Conservation (phyloP, 2,329 filamentous ascomycete species). For the Huntiella abstrusa region DNA sequence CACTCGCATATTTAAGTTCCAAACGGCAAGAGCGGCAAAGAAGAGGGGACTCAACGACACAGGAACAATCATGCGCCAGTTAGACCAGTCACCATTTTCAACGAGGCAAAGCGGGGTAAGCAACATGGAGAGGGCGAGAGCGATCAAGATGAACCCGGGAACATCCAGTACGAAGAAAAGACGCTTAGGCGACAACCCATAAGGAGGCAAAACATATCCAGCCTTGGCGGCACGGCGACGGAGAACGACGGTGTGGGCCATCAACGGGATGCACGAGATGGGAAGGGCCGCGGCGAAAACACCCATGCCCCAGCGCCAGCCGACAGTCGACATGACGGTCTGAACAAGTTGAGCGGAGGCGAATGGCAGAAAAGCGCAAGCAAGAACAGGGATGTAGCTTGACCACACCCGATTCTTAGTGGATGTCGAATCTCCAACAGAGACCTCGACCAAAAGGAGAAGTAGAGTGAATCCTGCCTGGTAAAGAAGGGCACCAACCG, state of each 20-base stretch:
- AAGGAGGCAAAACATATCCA: slow-evolving; percentile 26
- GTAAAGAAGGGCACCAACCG: slow-evolving; percentile 39
- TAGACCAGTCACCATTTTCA: background rate
- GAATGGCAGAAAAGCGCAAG: slow-evolving; percentile 47
- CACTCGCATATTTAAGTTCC: slow-evolving; percentile 25
- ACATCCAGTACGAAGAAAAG: slow-evolving; percentile 27
- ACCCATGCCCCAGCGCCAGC: slow-evolving; percentile 30
- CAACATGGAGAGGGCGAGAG: no score
- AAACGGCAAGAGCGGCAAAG: slow-evolving; percentile 30
- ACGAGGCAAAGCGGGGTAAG: no score
- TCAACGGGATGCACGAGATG: no score
- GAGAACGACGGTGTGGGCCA: slow-evolving; percentile 18
- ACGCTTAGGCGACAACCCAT: slow-evolving; percentile 26
- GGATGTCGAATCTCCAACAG: slow-evolving; percentile 45
- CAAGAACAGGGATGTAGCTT: slow-evolving; percentile 40
- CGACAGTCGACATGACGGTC: slow-evolving; percentile 44
- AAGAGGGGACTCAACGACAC: slow-evolving; percentile 26
- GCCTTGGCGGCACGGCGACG: slow-evolving; percentile 28
- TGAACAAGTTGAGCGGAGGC: slow-evolving; percentile 36
- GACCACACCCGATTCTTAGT: slow-evolving; percentile 43
- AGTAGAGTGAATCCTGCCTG: slow-evolving; percentile 45
- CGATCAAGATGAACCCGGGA: slow-evolving; percentile 16
- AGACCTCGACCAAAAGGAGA: slow-evolving; percentile 41
- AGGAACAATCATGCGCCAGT: slow-evolving; percentile 23
- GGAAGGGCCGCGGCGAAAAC: slow-evolving; percentile 24